phyloP scores from a whole-genome alignment of 768 basidiomycete genomes.

The Tremella fuciformis region DNA sequence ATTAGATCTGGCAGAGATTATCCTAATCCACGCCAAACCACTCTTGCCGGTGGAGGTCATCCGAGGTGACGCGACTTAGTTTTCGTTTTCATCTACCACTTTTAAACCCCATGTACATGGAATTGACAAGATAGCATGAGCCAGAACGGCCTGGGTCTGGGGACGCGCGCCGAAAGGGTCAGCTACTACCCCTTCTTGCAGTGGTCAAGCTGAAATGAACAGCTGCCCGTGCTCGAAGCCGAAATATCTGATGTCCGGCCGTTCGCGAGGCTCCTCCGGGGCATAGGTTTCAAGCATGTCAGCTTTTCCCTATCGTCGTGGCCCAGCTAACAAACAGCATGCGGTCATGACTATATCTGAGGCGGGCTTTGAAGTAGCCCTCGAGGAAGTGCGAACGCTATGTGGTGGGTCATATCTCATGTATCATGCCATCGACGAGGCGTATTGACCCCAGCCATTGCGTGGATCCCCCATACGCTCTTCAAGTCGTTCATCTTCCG shows the following conservation, averaged over 20 bases:
- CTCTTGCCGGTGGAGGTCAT: too few species aligned
- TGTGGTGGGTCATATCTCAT: slow-evolving; percentile 60
- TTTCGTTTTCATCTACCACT: too few species aligned
- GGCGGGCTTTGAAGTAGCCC: slow-evolving; percentile 70
- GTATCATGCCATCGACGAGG: background rate
- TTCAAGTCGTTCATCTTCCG: slow-evolving; percentile 75
- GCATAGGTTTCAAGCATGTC: slow-evolving; percentile 77
- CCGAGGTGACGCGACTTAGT: too few species aligned
- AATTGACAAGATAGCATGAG: too few species aligned
- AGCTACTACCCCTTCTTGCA: too few species aligned
- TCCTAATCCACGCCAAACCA: too few species aligned
- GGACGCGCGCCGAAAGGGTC: too few species aligned
- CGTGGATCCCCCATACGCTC: slow-evolving; percentile 71
- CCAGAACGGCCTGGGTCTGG: too few species aligned
- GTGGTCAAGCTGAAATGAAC: too few species aligned
- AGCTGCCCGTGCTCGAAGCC: slow-evolving; percentile 48
- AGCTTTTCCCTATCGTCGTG: slow-evolving; percentile 36
- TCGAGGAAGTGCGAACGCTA: slow-evolving; percentile 79
- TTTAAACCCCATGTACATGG: too few species aligned
- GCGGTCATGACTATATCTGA: slow-evolving; percentile 71
- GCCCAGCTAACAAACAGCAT: slow-evolving; percentile 48
- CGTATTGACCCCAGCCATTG: slow-evolving; percentile 61
- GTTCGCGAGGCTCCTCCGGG: slow-evolving; percentile 71
- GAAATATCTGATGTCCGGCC: slow-evolving; percentile 67
- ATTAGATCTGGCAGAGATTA: too few species aligned